Percentiles rank a stretch among this genome's conserved stretches.
phyloP scores from a whole-genome alignment of 2,329 filamentous ascomycete genomes.

The Fusarium duplospermum region DNA sequence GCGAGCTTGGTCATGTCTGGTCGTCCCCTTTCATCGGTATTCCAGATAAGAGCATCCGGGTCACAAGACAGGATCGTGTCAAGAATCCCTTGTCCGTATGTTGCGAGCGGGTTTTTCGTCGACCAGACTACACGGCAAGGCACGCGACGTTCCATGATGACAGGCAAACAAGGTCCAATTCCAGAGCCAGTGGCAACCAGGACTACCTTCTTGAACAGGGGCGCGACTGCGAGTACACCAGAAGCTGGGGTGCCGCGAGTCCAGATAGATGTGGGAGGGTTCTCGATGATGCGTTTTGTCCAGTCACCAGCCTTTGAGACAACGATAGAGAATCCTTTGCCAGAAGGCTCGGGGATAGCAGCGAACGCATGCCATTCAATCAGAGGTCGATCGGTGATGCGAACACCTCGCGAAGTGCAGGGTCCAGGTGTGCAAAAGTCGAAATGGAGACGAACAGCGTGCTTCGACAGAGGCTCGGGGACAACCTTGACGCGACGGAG shows the following conservation, averaged over 20 bases:
- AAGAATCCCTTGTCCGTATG: constrained; percentile 24
- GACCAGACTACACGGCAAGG: constrained; percentile 36
- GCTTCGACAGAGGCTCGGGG: constrained; percentile 72
- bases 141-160: constrained; percentile 32
- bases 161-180: constrained; percentile 31
- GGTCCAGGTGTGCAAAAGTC: constrained; percentile 62
- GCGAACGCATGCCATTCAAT: constrained; percentile 78
- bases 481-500: constrained; percentile 72
- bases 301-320: constrained; percentile 78
- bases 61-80: constrained; percentile 29
- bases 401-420: constrained; percentile 47
- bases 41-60: constrained; percentile 52
- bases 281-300: constrained; percentile 70
- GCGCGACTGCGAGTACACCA: constrained; percentile 51
- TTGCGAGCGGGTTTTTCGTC: constrained; percentile 29
- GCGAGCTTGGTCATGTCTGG: constrained; percentile 58
- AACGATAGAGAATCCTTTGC: constrained; percentile 69
- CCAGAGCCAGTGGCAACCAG: constrained; percentile 35
- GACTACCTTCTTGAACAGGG: constrained; percentile 34
- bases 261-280: constrained; percentile 69
- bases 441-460: constrained; percentile 77
- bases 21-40: constrained; percentile 66
- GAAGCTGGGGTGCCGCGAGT: constrained; percentile 70
- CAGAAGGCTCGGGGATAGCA: constrained; percentile 67
- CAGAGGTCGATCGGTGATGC: constrained; percentile 70